Base-by-base conservation (phyloP, 116 monocot genomes). In the Posidonia oceanica region DNA sequence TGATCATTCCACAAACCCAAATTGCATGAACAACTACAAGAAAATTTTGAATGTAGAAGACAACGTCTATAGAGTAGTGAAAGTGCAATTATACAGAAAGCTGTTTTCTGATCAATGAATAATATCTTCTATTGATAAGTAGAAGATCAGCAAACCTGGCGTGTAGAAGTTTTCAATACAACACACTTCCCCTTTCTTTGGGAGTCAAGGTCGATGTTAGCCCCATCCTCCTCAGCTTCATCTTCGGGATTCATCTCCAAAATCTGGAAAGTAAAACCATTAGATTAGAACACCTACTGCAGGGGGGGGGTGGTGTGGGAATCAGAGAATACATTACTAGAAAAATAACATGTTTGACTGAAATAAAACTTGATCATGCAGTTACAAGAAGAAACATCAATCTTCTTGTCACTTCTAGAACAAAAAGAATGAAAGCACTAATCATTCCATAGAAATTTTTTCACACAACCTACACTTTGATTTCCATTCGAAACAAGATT, bases 191-290 rank as follows among this genome's bases (percentile, higher is more conserved):
- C 87, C 70, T 97, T 97, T 67, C 97, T 89, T 74, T 84, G 89
- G 5, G 89, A 97, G 69, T 97, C 89, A 21, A 97, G 79, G 75
- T 97, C 97, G 59, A 97, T 77, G 76, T 92, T 92, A 22, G 92
- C 92, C 73, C 97, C 97, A 85, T 97, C 97, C 74, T 97, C 92
- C 74, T 92, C 97, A 66, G 92, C 92, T 53, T 91, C 95, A 67
- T 97, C 97, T 73, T 97, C 97, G 14, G 89, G 97, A 55, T 97
- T 97, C 97, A 97, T 97, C 61, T 97, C 92, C 82, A 92, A 77
- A 54, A 97, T 97, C 97, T 97, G 79, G 70, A 66, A 29, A 66
- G 13, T n/a, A 61, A 61, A 61, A 12, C 36, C 61, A 22, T 61
- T 61, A 61, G 13, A 61, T 13, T 29, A 29, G 29, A 29, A 29